Percentiles rank a stretch among this genome's conserved stretches.
phyloP scores from a whole-genome alignment of 306 rosid species.

The Lagenaria siceraria region DNA sequence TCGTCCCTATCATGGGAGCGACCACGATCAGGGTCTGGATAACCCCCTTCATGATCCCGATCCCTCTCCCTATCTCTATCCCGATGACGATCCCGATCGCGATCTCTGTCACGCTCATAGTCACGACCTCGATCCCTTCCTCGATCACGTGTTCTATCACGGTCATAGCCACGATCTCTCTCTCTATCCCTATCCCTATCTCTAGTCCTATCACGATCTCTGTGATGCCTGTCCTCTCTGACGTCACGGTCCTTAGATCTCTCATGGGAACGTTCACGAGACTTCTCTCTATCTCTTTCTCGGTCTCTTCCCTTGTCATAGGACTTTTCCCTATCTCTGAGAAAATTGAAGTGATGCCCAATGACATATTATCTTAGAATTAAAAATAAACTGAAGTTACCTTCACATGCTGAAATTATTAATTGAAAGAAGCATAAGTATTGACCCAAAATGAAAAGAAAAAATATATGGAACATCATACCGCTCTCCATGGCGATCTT shows the following conservation, averaged over 20 bases:
- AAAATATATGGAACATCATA: slow-evolving; percentile 18
- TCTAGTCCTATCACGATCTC: slow-evolving; percentile 68
- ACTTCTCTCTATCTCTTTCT: slow-evolving; percentile 58
- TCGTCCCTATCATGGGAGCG: slow-evolving; percentile 67
- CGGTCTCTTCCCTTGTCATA: slow-evolving; percentile 68
- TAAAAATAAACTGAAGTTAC: slow-evolving; percentile 2
- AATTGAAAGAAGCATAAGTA: neutral
- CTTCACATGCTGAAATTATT: neutral
- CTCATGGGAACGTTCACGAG: slow-evolving; percentile 62
- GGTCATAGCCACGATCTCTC: slow-evolving; percentile 64
- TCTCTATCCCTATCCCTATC: slow-evolving; percentile 55
- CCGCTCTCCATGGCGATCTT: slow-evolving; percentile 72
- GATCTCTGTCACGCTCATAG: slow-evolving; percentile 38
- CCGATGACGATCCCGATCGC: slow-evolving; percentile 41
- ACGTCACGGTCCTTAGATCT: slow-evolving; percentile 72
- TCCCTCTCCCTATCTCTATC: slow-evolving; percentile 66
- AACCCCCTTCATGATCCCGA: slow-evolving; percentile 58
- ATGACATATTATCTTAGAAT: slow-evolving; percentile 8
- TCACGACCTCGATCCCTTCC: slow-evolving; percentile 56
- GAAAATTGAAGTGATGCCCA: slow-evolving; percentile 4
- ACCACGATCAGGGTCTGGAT: slow-evolving; percentile 38
- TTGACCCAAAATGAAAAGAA: neutral
- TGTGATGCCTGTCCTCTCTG: slow-evolving; percentile 81
- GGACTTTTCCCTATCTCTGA: slow-evolving; percentile 84
- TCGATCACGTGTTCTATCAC: slow-evolving; percentile 47